Evolutionary conservation across 495 filamentous ascomycete species (phyloP).

Genomic region (Chaetomium cochliodes): DNA sequence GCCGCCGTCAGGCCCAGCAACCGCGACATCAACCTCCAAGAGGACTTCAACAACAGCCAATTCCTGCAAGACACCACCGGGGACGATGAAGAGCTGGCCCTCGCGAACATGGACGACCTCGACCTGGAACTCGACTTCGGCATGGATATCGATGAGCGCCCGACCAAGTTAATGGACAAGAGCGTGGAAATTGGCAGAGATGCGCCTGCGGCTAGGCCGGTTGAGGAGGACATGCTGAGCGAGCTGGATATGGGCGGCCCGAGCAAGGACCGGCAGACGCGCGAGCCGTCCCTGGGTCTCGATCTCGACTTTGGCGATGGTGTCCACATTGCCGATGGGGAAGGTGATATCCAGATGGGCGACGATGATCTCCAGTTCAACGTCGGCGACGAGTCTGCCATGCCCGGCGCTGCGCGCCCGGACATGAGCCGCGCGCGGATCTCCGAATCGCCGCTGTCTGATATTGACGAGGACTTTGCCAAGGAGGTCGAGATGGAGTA

Average conservation of each 20-base stretch:
- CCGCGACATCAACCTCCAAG: slow-evolving; percentile 63
- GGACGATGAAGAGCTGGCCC: slow-evolving; percentile 51
- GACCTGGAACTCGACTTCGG: slow-evolving; percentile 61
- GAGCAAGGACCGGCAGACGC: slow-evolving; percentile 46
- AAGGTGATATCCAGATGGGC: slow-evolving; percentile 61
- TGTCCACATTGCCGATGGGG: slow-evolving; percentile 56
- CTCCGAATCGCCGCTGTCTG: slow-evolving; percentile 69
- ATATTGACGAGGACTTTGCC: slow-evolving; percentile 58
- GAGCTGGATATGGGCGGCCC: slow-evolving; percentile 55
- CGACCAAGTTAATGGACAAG: slow-evolving; percentile 49
- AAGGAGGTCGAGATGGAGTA: slow-evolving; percentile 55
- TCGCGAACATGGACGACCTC: slow-evolving; percentile 56
- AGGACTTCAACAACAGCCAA: slow-evolving; percentile 62
- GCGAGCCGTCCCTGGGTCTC: slow-evolving; percentile 46
- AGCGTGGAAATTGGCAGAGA: slow-evolving; percentile 86
- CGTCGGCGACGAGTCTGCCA: slow-evolving; percentile 50
- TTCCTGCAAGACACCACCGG: slow-evolving; percentile 64
- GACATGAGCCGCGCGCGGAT: slow-evolving; percentile 54
- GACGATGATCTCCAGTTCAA: slow-evolving; percentile 58
- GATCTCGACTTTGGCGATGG: slow-evolving; percentile 51
- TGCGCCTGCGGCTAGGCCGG: slow-evolving; percentile 59
- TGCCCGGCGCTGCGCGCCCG: slow-evolving; percentile 42
- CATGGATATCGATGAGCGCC: slow-evolving; percentile 52
- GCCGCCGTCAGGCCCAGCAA: slow-evolving; percentile 55
- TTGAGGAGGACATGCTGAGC: slow-evolving; percentile 73